Evolutionary conservation across 2,329 filamentous ascomycete species (phyloP).

Genomic region (Cladosporium sp.): DNA sequence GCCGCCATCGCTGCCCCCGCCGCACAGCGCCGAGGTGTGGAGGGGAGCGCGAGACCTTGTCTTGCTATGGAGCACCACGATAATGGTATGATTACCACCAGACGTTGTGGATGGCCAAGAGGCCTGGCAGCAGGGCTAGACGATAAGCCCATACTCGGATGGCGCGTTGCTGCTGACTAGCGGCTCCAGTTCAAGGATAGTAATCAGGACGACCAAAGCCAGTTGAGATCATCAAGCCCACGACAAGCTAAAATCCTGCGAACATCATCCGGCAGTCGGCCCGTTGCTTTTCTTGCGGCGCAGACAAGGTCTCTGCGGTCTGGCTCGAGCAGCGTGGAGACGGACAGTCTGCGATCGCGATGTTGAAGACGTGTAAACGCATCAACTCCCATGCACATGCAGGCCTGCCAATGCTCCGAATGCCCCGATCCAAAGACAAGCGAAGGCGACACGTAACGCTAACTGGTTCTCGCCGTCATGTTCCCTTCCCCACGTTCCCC

Average conservation of each 20-base stretch:
- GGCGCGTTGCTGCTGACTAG: slow-evolving; percentile 12
- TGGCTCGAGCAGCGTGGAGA: slow-evolving; percentile 11
- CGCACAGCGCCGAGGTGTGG: slow-evolving; percentile 17
- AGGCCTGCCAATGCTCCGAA: neutral
- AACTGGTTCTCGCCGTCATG: neutral
- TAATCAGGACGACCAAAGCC: slow-evolving; percentile 9
- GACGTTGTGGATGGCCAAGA: neutral
- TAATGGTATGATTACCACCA: slow-evolving; percentile 3
- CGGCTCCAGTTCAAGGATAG: neutral
- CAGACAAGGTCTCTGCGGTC: neutral
- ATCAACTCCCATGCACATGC: neutral
- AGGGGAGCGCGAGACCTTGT: slow-evolving; percentile 6
- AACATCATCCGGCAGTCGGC: slow-evolving; percentile 9
- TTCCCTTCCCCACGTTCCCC: slow-evolving; percentile 3
- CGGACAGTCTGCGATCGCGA: neutral
- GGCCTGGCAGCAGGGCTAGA: neutral
- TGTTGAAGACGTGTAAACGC: slow-evolving; percentile 7
- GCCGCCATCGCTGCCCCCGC: neutral
- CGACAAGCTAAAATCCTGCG: slow-evolving; percentile 13
- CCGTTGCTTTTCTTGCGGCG: slow-evolving; percentile 1
- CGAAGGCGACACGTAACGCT: neutral
- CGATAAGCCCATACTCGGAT: slow-evolving; percentile 1
- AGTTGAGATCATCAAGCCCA: neutral
- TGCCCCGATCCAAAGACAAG: neutral
- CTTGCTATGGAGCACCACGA: neutral